Percentiles rank a stretch among this genome's conserved stretches.
phyloP scores from a whole-genome alignment of 441 rosid genomes.

The Pelargonium fulgidum region DNA sequence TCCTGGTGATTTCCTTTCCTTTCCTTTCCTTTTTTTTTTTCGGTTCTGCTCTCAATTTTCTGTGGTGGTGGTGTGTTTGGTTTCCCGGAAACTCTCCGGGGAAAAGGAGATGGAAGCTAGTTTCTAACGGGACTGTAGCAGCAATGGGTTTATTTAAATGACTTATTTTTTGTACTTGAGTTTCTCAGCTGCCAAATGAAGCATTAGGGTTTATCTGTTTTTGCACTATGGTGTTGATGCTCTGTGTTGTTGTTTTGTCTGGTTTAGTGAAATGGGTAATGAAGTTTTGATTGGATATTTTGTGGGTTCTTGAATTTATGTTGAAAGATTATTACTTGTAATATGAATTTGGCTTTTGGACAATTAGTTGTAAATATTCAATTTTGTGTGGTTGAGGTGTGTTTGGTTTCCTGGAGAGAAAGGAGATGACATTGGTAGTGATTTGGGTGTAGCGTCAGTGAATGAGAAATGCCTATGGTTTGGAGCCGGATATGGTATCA shows the following conservation, averaged over 20 bases:
- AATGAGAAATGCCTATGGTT: too few relatives aligned
- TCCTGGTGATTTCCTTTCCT: conserved; percentile 31
- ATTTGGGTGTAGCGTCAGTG: too few relatives aligned
- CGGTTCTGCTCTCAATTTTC: neutral
- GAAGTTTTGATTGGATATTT: neutral
- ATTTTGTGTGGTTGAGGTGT: neutral
- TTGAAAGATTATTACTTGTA: neutral
- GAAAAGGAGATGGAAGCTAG: neutral
- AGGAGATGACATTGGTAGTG: too few relatives aligned
- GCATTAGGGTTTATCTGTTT: neutral
- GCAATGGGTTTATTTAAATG: conserved; percentile 8
- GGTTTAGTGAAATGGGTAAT: neutral
- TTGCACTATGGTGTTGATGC: neutral
- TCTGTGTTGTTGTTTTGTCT: neutral
- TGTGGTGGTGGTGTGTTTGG: conserved; percentile 18
- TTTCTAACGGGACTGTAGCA: neutral
- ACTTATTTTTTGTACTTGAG: neutral
- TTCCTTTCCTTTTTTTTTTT: neutral
- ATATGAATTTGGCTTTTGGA: neutral
- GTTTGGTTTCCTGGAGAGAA: neutral
- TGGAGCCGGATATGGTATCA: too few relatives aligned
- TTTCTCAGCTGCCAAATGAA: neutral
- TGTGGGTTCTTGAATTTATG: conserved; percentile 1
- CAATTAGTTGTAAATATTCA: neutral
- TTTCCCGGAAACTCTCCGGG: conserved; percentile 15